These are phyloP conservation scores for Teratosphaeria nubilosa DNA, from an alignment of 2,329 filamentous ascomycete species.

Conservation along the genomic window DNA sequence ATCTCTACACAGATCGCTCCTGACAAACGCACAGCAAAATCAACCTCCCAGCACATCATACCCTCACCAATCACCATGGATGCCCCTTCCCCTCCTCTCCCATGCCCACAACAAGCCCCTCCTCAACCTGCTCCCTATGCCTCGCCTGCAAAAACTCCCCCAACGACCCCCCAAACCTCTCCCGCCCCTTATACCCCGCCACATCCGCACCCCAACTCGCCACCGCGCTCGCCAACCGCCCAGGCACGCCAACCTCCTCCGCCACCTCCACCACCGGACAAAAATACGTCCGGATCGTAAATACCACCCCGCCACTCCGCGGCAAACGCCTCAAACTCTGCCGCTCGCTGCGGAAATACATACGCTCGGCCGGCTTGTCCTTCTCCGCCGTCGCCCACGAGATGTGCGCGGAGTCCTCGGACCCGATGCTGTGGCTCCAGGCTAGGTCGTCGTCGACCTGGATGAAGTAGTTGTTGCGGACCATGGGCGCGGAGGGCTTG, in stretches of 20 bases:
- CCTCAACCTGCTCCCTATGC: constrained; percentile 62
- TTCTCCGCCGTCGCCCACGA: constrained; percentile 71
- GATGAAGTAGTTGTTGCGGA: constrained; percentile 77
- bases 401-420: constrained; percentile 52
- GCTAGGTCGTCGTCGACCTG: constrained; percentile 70
- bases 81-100: constrained; percentile 53
- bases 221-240: constrained; percentile 64
- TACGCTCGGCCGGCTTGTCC: constrained; percentile 59
- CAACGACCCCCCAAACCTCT: constrained; percentile 62
- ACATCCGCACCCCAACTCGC: constrained; percentile 76
- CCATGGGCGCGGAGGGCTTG: constrained; percentile 54
- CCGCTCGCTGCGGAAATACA: constrained; percentile 67
- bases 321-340: constrained; percentile 55
- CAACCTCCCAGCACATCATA: not conserved
- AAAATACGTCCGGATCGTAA: constrained; percentile 75
- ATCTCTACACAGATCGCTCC: too few species aligned
- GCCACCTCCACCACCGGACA: constrained; percentile 58
- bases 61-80: constrained; percentile 40
- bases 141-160: constrained; percentile 66
- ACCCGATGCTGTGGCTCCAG: constrained; percentile 68
- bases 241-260: constrained; percentile 66
- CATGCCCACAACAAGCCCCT: constrained; percentile 51
- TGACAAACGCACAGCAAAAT: too few species aligned
- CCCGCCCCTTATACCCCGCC: constrained; percentile 64
- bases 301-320: constrained; percentile 44